Base-by-base conservation (phyloP, 805 yeast genomes). In the Saturnispora kantuleensis region DNA sequence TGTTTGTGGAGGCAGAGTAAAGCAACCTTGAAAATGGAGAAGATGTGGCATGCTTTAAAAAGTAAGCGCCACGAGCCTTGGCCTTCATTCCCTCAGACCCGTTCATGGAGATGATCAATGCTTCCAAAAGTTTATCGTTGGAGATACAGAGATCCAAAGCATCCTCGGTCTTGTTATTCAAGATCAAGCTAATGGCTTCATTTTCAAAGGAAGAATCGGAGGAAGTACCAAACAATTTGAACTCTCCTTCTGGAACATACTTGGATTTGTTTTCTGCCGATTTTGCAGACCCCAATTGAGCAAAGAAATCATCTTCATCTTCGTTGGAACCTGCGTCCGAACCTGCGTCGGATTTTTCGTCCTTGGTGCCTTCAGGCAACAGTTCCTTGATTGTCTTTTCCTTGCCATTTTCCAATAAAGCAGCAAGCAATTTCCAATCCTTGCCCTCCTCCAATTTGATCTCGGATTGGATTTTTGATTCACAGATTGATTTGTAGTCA, bases 71-170 rank as follows among this genome's bases (percentile, higher is more conserved):
- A 55, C 75, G 79, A 3, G 82, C 96, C 53, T 77, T 76, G 44
- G 74, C 70, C 52, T 84, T 83, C 58, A 81, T 68, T 4, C 69
- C 70, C 15, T 74, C 78, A 13, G 78, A 62, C 3, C 81, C 85
- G 54, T 79, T 77, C 56, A 84, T 64, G 0, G 97, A 85, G 48
- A 93, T 71, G 26, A 89, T 67, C 52, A 89, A 71, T 3, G 97
- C 96, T 59, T 93, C 97, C 17, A 75, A 62, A 17, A 87, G 63
- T 47, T 74, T 73, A 41, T 75, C 82, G 31, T 76, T 73, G 38
- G 77, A 69, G 48, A 93, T 65, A 51, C 90, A 78, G 21, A 70
- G 56, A 31, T 79, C 73, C 10, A 86, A 79, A 1, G 97, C 96
- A 21, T 72, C 68, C 12, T 73, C 74, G 40, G 74, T 63, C 41